Conservation (phyloP, 352 stramenopile species). For the Phytopythium vexans region DNA sequence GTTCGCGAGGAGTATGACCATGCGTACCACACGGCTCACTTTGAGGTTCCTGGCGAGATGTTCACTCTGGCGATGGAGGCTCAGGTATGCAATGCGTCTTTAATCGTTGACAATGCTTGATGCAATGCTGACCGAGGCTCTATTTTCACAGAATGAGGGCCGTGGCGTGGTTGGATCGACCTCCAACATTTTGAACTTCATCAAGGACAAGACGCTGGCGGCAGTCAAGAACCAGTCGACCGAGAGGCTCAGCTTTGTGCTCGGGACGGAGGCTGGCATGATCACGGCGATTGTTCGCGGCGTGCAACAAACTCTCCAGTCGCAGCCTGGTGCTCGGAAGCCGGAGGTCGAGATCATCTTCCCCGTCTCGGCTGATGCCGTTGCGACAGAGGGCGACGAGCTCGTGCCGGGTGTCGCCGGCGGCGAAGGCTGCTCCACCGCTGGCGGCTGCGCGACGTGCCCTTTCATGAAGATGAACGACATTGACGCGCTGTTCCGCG, state of each 20-base stretch:
- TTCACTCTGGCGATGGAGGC: conserved; percentile 97
- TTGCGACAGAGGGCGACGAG: conserved; percentile 71
- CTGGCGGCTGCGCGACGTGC: conserved; percentile 95
- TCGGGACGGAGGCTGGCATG: conserved; percentile 97
- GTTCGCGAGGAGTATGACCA: conserved; percentile 91
- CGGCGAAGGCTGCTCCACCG: conserved; percentile 95
- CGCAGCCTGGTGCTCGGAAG: conserved; percentile 42
- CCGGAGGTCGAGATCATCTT: conserved; percentile 96
- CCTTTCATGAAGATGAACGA: conserved; percentile 99
- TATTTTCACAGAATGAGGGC: conserved; percentile 54
- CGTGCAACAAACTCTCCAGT: conserved; percentile 83
- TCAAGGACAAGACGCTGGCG: conserved; percentile 92
- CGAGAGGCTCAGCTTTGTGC: conserved; percentile 91
- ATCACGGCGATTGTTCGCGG: conserved; percentile 96
- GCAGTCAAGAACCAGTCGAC: conserved; percentile 57
- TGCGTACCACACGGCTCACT: conserved; percentile 95
- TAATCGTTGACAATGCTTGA: not conserved
- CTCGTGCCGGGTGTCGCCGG: conserved; percentile 91
- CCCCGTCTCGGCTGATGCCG: conserved; percentile 92
- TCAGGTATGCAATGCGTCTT: conserved; percentile 12
- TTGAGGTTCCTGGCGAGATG: conserved; percentile 99
- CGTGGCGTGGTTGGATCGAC: conserved; percentile 94
- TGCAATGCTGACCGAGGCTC: not conserved
- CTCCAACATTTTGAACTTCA: conserved; percentile 98
- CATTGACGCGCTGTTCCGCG: conserved; percentile 94